Evolutionary conservation across 139 green algal species (phyloP).

Genomic region (Closterium sp.): DNA sequence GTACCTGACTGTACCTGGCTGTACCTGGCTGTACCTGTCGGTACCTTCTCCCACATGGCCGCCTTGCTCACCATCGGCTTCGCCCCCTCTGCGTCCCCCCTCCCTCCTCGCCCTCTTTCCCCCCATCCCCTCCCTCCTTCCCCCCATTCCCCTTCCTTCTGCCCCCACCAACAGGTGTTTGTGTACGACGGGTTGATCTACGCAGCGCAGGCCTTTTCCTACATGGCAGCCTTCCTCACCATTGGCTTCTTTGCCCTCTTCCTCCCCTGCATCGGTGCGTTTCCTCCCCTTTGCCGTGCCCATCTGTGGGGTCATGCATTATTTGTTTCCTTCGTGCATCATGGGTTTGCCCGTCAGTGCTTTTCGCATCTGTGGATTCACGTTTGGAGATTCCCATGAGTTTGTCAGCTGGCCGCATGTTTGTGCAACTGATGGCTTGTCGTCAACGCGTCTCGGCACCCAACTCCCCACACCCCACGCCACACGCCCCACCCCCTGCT

Average conservation of each 20-base stretch:
- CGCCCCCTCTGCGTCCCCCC: not conserved
- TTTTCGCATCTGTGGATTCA: too few species aligned
- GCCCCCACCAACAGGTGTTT: slow-evolving; percentile 57
- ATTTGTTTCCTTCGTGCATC: too few species aligned
- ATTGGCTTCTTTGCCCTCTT: slow-evolving; percentile 62
- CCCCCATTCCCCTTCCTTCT: not conserved
- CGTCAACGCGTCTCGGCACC: too few species aligned
- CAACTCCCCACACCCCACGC: not conserved
- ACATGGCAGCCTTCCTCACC: slow-evolving; percentile 56
- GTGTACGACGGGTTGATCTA: slow-evolving; percentile 69
- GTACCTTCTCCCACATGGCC: not conserved
- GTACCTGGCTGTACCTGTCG: too few species aligned
- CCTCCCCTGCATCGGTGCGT: slow-evolving; percentile 46
- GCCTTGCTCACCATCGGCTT: not conserved
- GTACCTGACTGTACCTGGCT: too few species aligned
- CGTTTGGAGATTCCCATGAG: too few species aligned
- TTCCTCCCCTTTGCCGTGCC: too few species aligned
- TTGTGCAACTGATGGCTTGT: too few species aligned
- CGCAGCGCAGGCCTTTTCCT: slow-evolving; percentile 63
- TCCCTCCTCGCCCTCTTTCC: not conserved
- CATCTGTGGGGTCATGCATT: too few species aligned
- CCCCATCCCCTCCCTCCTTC: not conserved
- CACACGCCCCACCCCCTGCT: too few species aligned
- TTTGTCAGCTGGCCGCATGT: too few species aligned
- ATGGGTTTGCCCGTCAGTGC: too few species aligned